Base-by-base conservation (phyloP, 2,329 filamentous ascomycete genomes). In the Trichoderma atroviride region DNA sequence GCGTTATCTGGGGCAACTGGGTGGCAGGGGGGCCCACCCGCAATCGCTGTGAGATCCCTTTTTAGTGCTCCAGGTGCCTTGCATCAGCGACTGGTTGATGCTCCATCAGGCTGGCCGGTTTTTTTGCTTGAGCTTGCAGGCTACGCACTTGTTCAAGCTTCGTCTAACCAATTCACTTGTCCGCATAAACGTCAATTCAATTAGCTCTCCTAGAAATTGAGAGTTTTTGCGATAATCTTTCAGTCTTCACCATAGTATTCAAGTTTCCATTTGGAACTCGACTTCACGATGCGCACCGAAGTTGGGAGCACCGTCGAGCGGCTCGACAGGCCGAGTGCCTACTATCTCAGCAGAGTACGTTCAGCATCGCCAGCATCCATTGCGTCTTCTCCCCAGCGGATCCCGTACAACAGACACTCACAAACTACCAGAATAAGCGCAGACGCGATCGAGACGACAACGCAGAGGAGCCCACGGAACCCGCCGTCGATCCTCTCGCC, bases 311-410 rank as follows among this genome's bases (percentile, higher is more conserved):
- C 96, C 7, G 92, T 98, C 72, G 95, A 98, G 62, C 88, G 96
- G 71, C 88, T 99, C 72, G 96, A 99, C 81, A 92, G 91, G 81
- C 95, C 96, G 22, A 98, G 95, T 79, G 94, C 95, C 75, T 99
- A 99, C 83, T 97, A 94, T 77, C 87, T 89, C 72, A 90, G 87
- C 82, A 92, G 92, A 83, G 95, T 96, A 83, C 78, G 84, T 29
- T 7, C 33, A 55, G 33, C 9, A 43, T 43, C 22, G 27, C n/a
- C 2, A 16, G 14, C 27, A 35, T 14, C 27, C 11, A 19, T 24
- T 50, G 47, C 35, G 9, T 33, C 10, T 19, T 52, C 11, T 19
- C n/a, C 1, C 53, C 35, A 47, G 56, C 19, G 4, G 3, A 19
- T 22, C 10, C 5, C 10, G 29, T 37, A 7, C 7, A 7, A 10